These are phyloP conservation scores for Colletotrichum graminicola DNA, from an alignment of 2,329 filamentous ascomycete genomes.

Conservation along the genomic window DNA sequence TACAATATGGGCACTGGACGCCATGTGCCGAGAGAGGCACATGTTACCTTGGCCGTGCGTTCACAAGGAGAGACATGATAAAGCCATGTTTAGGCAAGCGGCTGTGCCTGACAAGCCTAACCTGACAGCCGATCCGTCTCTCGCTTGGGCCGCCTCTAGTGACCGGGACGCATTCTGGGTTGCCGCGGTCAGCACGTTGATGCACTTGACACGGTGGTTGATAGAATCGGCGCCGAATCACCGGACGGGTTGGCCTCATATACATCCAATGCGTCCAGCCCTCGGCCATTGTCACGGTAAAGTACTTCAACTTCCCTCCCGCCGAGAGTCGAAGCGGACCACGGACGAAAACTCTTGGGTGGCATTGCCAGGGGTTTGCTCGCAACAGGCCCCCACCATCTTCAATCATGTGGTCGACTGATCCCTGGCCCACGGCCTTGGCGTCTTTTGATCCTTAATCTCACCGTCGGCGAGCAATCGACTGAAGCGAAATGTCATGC, in stretches of 20 bases:
- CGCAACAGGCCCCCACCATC: slow-evolving; percentile 13
- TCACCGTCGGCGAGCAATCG: slow-evolving; percentile 37
- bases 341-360: slow-evolving; percentile 1
- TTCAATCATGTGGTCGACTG: slow-evolving; percentile 38
- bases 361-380: slow-evolving; percentile 16
- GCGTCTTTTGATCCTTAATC: slow-evolving; percentile 40
- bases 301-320: slow-evolving; percentile 3
- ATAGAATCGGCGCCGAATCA: slow-evolving; percentile 9
- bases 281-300: background rate
- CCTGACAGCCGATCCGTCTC: background rate
- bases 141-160: background rate
- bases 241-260: slow-evolving; percentile 18
- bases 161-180: slow-evolving; percentile 2
- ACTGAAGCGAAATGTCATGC: slow-evolving; percentile 37
- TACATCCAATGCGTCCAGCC: slow-evolving; percentile 2
- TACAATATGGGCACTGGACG: slow-evolving; percentile 1
- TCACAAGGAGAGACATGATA: background rate
- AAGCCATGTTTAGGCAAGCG: background rate
- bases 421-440: slow-evolving; percentile 24
- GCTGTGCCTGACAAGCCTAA: background rate
- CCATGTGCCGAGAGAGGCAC: background rate
- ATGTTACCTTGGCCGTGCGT: background rate
- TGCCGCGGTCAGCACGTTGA: slow-evolving; percentile 10
- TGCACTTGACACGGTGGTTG: slow-evolving; percentile 18
- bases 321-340: slow-evolving; percentile 1